A percentile compares a stretch with the other conserved stretches of the same genome.
phyloP scores from a whole-genome alignment of 2,329 filamentous ascomycete genomes.

The Aureobasidium sp. region DNA sequence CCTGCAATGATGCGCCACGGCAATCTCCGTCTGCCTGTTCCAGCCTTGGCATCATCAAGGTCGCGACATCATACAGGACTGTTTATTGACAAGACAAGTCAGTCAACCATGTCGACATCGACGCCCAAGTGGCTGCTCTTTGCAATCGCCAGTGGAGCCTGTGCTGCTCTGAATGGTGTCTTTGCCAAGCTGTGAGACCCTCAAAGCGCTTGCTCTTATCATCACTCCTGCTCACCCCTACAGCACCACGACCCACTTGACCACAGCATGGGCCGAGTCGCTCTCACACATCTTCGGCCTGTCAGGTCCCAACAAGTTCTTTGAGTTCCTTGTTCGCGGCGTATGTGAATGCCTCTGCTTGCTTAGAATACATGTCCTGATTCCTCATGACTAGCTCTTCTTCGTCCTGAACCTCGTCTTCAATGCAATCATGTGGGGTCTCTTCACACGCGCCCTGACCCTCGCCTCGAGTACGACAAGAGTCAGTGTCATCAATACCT shows the following conservation, averaged over 20 bases:
- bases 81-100: too few species aligned
- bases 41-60: slow-evolving; percentile 13
- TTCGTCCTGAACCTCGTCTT: slow-evolving; percentile 67
- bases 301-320: slow-evolving; percentile 35
- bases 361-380: neutral
- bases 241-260: slow-evolving; percentile 54
- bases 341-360: slow-evolving; percentile 31
- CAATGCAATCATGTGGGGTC: slow-evolving; percentile 75
- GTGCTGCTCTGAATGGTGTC: slow-evolving; percentile 72
- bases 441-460: slow-evolving; percentile 72
- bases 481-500: slow-evolving; percentile 75
- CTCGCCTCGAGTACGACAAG: slow-evolving; percentile 67
- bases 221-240: neutral
- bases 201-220: neutral
- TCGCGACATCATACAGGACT: neutral
- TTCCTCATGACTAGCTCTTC: slow-evolving; percentile 47
- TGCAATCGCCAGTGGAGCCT: slow-evolving; percentile 65
- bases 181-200: slow-evolving; percentile 67
- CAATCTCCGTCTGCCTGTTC: neutral
- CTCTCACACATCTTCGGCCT: slow-evolving; percentile 43
- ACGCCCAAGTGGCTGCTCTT: slow-evolving; percentile 48
- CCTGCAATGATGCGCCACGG: slow-evolving; percentile 4
- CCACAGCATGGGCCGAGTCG: slow-evolving; percentile 43
- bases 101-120: neutral
- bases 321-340: slow-evolving; percentile 44